Evolutionary conservation across 2,329 filamentous ascomycete genomes (phyloP).

Genomic region (Penicillium paneum): DNA sequence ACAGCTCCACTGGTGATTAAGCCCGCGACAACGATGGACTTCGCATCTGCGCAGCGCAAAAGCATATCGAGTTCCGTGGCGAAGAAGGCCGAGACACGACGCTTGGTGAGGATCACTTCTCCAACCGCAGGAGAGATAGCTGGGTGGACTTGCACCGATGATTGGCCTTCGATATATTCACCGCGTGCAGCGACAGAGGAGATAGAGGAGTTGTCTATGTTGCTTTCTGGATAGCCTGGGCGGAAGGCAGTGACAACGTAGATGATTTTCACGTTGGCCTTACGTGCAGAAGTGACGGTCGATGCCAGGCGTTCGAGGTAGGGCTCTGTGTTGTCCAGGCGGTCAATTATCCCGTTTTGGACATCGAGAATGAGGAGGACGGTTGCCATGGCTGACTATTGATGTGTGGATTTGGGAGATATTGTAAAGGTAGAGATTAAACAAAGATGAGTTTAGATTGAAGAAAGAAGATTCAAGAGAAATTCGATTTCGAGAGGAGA

Average conservation of each 20-base stretch:
- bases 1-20: constrained; percentile 38
- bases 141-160: constrained; percentile 20
- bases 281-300: constrained; percentile 25
- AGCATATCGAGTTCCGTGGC: constrained; percentile 37
- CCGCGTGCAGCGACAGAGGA: constrained; percentile 16
- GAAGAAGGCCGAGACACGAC: constrained; percentile 37
- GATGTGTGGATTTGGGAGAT: background rate
- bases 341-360: constrained; percentile 31
- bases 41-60: constrained; percentile 28
- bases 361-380: constrained; percentile 39
- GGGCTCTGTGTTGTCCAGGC: constrained; percentile 13
- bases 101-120: constrained; percentile 36
- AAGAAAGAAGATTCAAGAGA: background rate
- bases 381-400: constrained; percentile 14
- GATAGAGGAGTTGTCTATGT: constrained; percentile 24
- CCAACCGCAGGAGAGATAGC: constrained; percentile 16
- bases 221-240: constrained; percentile 30
- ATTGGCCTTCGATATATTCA: constrained; percentile 25
- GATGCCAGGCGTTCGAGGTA: constrained; percentile 27
- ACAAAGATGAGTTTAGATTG: background rate
- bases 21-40: constrained; percentile 34
- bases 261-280: constrained; percentile 28
- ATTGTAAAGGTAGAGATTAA: background rate
- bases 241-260: constrained; percentile 37
- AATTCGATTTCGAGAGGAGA: background rate